Base-by-base conservation (phyloP, 805 yeast genomes). In the Groenewaldozyma tartarivorans region DNA sequence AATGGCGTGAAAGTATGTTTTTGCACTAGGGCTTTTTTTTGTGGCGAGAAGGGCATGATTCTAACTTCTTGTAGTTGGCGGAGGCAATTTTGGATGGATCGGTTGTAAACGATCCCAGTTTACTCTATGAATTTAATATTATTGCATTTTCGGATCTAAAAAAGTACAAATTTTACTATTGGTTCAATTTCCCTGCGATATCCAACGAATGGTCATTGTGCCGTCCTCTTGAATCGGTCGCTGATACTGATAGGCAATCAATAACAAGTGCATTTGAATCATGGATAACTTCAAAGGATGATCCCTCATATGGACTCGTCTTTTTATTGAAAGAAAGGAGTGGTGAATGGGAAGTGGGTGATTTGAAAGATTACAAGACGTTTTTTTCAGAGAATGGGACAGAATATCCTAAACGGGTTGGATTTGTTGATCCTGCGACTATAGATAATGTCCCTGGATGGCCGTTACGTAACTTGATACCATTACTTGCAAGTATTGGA, bases 111-210 rank as follows among this genome's bases (percentile, higher is more conserved):
- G 55, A 69, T 37, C 77, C 80, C 0, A 51, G 64, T 0, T 20
- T 60, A 4, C 56, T 78, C 21, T 51, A 64, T 11, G 49, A 56
- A 5, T 77, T 80, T 48, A 60, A 63, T 3, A 50, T 83, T 1
- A 63, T 88, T 21, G 69, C 87, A 33, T 92, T 79, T 62, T 81
- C 94, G 1, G 98, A 92, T 59, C 69, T 92, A 56, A 92, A 92
- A 58, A 85, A 82, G 61, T 88, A 82, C 64, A 78, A 73, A 53
- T 90, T 81, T 55, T 81, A 74, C 54, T 88, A 92, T 61, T 94
- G 99, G 98, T 72, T 84, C 48, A 81, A 85, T 13, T 77, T 76
- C 47, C 96, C 98, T 0, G 62, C 74, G 1, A 57, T 85, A 26
- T 67, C 67, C 31, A 61, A 76, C 5, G 64, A 63, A 9, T 81